phyloP scores from a whole-genome alignment of 495 filamentous ascomycete genomes.

The Terfezia claveryi region DNA sequence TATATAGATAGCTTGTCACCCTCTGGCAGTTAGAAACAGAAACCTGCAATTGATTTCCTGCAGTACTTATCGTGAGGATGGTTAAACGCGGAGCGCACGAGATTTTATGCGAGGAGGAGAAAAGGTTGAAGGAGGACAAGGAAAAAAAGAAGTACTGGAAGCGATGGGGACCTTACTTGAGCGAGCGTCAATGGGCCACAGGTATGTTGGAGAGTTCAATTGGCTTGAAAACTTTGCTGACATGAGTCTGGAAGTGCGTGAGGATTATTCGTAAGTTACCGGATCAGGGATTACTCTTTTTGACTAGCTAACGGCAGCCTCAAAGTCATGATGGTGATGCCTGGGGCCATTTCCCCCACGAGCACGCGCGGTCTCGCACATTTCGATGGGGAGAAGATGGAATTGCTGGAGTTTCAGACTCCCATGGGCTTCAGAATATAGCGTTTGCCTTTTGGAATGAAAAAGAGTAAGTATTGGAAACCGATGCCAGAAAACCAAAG shows the following conservation, averaged over 20 bases:
- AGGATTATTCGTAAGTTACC: constrained; percentile 66
- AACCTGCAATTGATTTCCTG: too few relatives aligned
- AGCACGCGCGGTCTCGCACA: constrained; percentile 64
- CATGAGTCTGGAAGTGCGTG: constrained; percentile 39
- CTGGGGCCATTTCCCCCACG: constrained; percentile 92
- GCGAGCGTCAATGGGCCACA: constrained; percentile 74
- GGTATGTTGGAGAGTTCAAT: constrained; percentile 25
- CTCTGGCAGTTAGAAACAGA: too few relatives aligned
- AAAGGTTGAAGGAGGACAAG: constrained; percentile 64
- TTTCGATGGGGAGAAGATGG: constrained; percentile 95
- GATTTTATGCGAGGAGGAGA: constrained; percentile 70
- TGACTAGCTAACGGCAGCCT: too few relatives aligned
- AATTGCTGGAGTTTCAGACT: constrained; percentile 86
- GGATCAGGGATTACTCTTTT: too few relatives aligned
- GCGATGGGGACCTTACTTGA: constrained; percentile 68
- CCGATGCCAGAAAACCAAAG: constrained; percentile 3
- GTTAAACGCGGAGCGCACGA: constrained; percentile 69
- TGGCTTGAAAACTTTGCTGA: constrained; percentile 7
- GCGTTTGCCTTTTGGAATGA: constrained; percentile 96
- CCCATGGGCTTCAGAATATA: constrained; percentile 74
- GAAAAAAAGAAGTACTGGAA: constrained; percentile 77
- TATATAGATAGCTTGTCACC: too few relatives aligned
- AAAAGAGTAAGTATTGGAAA: constrained; percentile 46
- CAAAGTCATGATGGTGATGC: constrained; percentile 52
- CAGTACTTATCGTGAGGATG: constrained; percentile 29